These are phyloP conservation scores for Pythium insidiosum DNA, from an alignment of 352 stramenopile species.

Conservation along the genomic window DNA sequence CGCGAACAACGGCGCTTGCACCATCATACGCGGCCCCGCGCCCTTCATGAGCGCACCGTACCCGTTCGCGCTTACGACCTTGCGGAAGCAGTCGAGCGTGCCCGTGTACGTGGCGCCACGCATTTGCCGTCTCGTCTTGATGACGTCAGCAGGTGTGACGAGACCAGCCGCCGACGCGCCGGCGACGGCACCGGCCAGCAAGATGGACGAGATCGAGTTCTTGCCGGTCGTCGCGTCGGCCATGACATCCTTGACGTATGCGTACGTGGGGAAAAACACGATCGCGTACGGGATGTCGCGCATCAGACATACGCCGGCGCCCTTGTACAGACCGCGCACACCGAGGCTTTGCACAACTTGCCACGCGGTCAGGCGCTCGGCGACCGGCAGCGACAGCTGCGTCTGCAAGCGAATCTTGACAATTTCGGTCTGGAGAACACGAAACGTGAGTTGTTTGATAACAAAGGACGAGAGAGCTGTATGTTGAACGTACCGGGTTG, in stretches of 20 bases:
- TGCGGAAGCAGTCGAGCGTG: constrained; percentile 76
- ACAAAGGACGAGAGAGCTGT: background rate
- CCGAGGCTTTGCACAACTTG: constrained; percentile 68
- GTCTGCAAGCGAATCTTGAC: constrained; percentile 90
- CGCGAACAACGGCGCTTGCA: constrained; percentile 78
- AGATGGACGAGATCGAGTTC: constrained; percentile 45
- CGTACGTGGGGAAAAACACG: constrained; percentile 91
- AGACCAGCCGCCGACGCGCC: constrained; percentile 55
- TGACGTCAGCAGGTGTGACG: constrained; percentile 71
- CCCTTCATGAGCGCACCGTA: constrained; percentile 83
- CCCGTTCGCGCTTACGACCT: constrained; percentile 72
- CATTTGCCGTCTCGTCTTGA: constrained; percentile 87
- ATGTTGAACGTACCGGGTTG: constrained; percentile 49
- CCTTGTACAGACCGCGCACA: constrained; percentile 81
- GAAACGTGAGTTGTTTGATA: constrained; percentile 1
- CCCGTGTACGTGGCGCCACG: constrained; percentile 71
- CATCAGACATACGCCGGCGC: constrained; percentile 79
- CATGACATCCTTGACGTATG: constrained; percentile 42
- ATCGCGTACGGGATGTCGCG: constrained; percentile 91
- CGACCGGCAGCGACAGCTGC: constrained; percentile 56
- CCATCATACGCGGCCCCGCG: constrained; percentile 76
- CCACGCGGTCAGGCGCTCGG: constrained; percentile 42
- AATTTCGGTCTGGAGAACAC: constrained; percentile 67
- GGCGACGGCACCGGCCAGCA: constrained; percentile 52
- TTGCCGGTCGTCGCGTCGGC: constrained; percentile 42